A percentile compares a stretch with the other conserved stretches of the same genome.
These are phyloP conservation scores for Coprinellus micaceus DNA, from an alignment of 768 basidiomycete species.

Conservation along the genomic window DNA sequence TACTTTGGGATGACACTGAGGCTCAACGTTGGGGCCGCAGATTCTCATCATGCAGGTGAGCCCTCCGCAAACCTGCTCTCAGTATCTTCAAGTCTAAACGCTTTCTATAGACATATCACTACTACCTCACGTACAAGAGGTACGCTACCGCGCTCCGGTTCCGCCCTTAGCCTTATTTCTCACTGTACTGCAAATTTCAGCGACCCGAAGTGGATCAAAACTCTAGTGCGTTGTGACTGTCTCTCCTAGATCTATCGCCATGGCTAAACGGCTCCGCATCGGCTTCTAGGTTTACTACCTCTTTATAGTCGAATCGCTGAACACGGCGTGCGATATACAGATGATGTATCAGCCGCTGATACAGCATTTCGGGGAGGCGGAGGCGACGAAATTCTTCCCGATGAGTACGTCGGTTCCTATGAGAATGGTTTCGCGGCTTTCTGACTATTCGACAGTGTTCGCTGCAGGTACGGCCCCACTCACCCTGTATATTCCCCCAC, in stretches of 20 bases:
- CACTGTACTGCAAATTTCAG: slow-evolving; percentile 20
- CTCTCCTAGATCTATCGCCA: background rate
- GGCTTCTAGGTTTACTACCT: slow-evolving; percentile 38
- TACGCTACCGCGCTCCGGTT: slow-evolving; percentile 16
- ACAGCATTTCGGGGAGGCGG: slow-evolving; percentile 28
- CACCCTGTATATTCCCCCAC: background rate
- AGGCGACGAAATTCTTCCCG: slow-evolving; percentile 23
- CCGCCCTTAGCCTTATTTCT: background rate
- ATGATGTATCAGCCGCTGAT: slow-evolving; percentile 49
- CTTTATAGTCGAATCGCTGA: slow-evolving; percentile 39
- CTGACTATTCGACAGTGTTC: slow-evolving; percentile 20
- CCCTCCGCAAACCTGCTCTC: no score
- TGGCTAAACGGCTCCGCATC: no score
- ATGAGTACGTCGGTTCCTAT: slow-evolving; percentile 18
- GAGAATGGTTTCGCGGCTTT: background rate
- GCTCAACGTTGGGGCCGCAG: no score
- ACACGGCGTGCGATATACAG: slow-evolving; percentile 41
- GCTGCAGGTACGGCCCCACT: slow-evolving; percentile 21
- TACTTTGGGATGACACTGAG: background rate
- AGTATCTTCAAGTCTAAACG: no score
- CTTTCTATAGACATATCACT: slow-evolving; percentile 29
- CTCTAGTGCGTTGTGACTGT: slow-evolving; percentile 20
- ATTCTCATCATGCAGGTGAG: slow-evolving; percentile 34
- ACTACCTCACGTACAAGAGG: slow-evolving; percentile 39
- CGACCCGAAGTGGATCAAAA: slow-evolving; percentile 40